Evolutionary conservation across 768 basidiomycete genomes (phyloP).

Genomic region (Clavaria fumosa): DNA sequence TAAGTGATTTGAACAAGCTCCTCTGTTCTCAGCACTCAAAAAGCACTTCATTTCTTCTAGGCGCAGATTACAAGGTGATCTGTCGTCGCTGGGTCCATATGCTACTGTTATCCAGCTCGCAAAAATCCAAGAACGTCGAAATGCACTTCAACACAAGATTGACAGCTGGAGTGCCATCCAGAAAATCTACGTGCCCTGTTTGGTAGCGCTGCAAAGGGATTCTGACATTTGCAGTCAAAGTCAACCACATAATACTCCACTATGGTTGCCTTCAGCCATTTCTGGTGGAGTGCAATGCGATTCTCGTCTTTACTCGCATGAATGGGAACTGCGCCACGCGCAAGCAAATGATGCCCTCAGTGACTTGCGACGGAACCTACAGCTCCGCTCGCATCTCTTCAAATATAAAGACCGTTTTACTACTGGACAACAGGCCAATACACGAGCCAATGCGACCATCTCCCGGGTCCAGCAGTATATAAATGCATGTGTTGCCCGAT

Average conservation of each 20-base stretch:
- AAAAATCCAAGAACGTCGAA: background rate
- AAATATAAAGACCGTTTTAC: background rate
- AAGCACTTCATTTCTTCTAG: background rate
- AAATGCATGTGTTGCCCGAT: background rate
- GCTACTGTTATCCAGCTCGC: background rate
- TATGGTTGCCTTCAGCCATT: constrained; percentile 1
- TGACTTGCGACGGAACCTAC: constrained; percentile 9
- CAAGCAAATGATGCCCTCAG: constrained; percentile 13
- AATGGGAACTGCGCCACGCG: constrained; percentile 9
- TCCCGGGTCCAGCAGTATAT: background rate
- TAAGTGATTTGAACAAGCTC: background rate
- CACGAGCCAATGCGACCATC: background rate
- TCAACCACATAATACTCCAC: background rate
- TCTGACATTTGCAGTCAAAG: background rate
- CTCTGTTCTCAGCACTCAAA: too few species aligned
- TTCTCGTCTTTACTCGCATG: constrained; percentile 3
- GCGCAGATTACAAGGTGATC: background rate
- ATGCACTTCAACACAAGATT: background rate
- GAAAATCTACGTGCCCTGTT: background rate
- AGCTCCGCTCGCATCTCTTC: background rate
- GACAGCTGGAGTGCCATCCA: background rate
- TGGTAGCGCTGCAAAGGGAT: background rate
- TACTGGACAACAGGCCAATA: background rate
- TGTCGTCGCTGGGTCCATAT: background rate
- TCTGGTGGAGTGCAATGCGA: constrained; percentile 4